Conservation (phyloP, 2,329 filamentous ascomycete species). For the Zasmidium citrigriseum region DNA sequence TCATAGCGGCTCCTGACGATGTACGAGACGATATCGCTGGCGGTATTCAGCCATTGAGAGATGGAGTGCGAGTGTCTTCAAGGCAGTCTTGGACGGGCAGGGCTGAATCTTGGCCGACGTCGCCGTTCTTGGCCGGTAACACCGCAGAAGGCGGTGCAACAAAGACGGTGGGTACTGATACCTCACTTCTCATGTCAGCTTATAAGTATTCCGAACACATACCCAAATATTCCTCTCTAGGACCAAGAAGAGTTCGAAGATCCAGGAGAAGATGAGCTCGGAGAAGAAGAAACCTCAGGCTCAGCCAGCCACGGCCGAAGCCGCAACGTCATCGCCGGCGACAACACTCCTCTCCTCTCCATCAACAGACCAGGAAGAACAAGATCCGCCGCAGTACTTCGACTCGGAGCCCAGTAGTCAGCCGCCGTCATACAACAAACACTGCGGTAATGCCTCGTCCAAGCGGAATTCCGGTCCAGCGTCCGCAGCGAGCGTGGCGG, state of each 20-base stretch:
- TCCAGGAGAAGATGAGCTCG: too few species aligned
- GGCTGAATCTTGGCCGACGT: not conserved
- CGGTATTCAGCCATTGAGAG: too few species aligned
- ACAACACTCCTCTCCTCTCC: not conserved
- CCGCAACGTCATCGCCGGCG: not conserved
- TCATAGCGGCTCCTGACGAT: too few species aligned
- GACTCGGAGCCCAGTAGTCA: not conserved
- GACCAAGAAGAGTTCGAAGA: too few species aligned
- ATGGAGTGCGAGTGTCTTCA: too few species aligned
- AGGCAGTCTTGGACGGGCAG: too few species aligned
- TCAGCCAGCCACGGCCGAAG: not conserved
- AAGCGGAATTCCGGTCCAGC: not conserved
- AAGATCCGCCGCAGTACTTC: not conserved
- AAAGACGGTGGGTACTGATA: too few species aligned
- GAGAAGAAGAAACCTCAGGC: not conserved
- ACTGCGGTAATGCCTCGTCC: not conserved
- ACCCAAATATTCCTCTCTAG: not conserved
- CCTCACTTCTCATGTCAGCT: too few species aligned
- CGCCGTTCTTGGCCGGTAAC: not conserved
- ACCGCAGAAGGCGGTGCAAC: too few species aligned
- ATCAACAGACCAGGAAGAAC: not conserved
- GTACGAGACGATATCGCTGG: too few species aligned
- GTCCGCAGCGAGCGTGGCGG: not conserved
- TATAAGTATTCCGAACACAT: not conserved
- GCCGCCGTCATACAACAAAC: not conserved